Evolutionary conservation across 2,329 filamentous ascomycete species (phyloP).

Genomic region (Claviceps quebecensis): DNA sequence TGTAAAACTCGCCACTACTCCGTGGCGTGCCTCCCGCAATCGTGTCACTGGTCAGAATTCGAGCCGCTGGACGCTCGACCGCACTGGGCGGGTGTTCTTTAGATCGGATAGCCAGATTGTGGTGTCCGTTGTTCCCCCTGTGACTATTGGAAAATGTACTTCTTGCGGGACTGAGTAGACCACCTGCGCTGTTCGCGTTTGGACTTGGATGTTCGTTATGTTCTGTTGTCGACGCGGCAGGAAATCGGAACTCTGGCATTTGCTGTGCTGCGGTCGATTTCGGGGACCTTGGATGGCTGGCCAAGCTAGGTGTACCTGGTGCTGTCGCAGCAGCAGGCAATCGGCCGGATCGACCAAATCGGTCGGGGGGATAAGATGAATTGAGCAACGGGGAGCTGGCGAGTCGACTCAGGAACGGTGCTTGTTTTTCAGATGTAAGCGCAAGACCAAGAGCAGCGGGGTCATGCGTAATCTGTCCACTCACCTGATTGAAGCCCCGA

Average conservation of each 20-base stretch:
- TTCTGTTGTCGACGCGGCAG: conserved; percentile 30
- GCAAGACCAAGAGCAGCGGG: background rate
- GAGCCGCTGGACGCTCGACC: conserved; percentile 44
- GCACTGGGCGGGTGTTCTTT: conserved; percentile 34
- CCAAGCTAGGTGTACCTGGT: conserved; percentile 29
- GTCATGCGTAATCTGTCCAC: background rate
- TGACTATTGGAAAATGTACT: conserved; percentile 15
- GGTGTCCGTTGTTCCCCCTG: conserved; percentile 9
- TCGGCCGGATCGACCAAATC: conserved; percentile 27
- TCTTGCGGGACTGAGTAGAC: conserved; percentile 25
- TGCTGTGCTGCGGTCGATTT: conserved; percentile 9
- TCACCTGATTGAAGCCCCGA: conserved; percentile 25
- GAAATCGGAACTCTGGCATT: conserved; percentile 45
- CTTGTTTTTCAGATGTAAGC: conserved; percentile 2
- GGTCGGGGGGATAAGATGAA: conserved; percentile 39
- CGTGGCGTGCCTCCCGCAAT: conserved; percentile 62
- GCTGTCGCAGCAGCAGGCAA: conserved; percentile 27
- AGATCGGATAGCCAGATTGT: conserved; percentile 22
- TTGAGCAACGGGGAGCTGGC: conserved; percentile 39
- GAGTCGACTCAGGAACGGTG: conserved; percentile 28
- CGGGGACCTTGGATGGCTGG: conserved; percentile 24
- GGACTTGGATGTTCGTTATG: conserved; percentile 17
- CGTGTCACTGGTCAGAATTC: conserved; percentile 66
- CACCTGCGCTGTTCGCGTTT: conserved; percentile 20
- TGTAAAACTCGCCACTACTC: conserved; percentile 91